Percentiles rank a stretch among this genome's conserved stretches.
These are phyloP conservation scores for Dryas alaskensis DNA, from an alignment of 306 rosid genomes.

Conservation along the genomic window DNA sequence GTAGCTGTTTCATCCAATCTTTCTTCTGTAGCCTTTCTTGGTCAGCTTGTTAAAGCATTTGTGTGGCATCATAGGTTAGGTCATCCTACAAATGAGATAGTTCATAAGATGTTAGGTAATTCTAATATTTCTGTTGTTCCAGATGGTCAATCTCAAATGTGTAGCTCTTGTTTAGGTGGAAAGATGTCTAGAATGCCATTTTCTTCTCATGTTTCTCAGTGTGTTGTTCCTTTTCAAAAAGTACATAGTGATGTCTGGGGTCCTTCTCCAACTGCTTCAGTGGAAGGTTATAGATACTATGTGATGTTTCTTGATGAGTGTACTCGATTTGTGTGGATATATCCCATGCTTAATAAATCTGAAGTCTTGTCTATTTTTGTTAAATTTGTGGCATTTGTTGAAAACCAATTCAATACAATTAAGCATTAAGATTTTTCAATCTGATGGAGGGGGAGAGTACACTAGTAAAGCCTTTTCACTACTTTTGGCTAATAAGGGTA, in stretches of 20 bases:
- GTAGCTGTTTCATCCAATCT: not conserved
- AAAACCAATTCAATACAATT: not conserved
- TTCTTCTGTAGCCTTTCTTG: too few relatives aligned
- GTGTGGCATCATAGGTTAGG: not conserved
- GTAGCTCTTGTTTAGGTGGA: not conserved
- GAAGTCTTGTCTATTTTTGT: not conserved
- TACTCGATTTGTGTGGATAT: not conserved
- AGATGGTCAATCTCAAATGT: not conserved
- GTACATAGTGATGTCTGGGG: not conserved
- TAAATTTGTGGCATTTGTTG: not conserved
- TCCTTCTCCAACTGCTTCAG: not conserved
- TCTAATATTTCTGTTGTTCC: rapidly evolving
- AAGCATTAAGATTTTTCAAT: too few relatives aligned
- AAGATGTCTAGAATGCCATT: not conserved
- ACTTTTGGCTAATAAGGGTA: not conserved
- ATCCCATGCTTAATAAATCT: not conserved
- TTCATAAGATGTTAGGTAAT: not conserved
- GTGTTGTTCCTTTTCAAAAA: not conserved
- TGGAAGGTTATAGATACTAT: not conserved
- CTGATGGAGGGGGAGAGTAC: too few relatives aligned
- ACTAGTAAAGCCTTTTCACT: not conserved
- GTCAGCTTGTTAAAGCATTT: too few relatives aligned
- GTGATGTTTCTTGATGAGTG: not conserved
- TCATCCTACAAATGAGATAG: not conserved
- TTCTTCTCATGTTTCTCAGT: not conserved